Conservation (phyloP, 2,329 filamentous ascomycete species). For the Fusarium albidum region DNA sequence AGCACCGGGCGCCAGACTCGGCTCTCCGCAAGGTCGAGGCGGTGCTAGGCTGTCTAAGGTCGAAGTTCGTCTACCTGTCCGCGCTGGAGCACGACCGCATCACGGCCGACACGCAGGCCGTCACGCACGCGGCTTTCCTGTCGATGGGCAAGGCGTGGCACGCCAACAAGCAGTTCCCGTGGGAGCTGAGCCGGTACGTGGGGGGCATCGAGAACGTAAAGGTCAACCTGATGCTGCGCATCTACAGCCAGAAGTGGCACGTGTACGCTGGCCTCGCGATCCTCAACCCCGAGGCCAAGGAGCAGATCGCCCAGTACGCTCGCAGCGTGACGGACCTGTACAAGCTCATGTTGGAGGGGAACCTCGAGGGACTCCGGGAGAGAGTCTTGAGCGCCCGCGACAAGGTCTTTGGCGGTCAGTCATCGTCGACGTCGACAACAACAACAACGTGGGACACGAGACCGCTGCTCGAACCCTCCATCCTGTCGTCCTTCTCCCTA, state of each 20-base stretch:
- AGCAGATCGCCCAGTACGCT: slow-evolving; percentile 95
- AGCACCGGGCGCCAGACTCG: slow-evolving; percentile 83
- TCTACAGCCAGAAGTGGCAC: slow-evolving; percentile 99
- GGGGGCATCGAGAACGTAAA: slow-evolving; percentile 99
- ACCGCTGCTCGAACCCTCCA: slow-evolving; percentile 79
- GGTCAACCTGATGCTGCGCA: slow-evolving; percentile 96
- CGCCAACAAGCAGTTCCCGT: slow-evolving; percentile 93
- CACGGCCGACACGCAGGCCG: slow-evolving; percentile 96
- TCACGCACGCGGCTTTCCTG: slow-evolving; percentile 96
- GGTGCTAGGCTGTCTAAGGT: slow-evolving; percentile 83
- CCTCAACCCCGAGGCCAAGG: slow-evolving; percentile 89
- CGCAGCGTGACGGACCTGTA: slow-evolving; percentile 91
- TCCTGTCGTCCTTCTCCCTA: slow-evolving; percentile 89
- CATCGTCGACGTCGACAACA: no score
- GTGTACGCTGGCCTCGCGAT: slow-evolving; percentile 98
- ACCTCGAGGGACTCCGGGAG: slow-evolving; percentile 74
- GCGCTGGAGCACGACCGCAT: slow-evolving; percentile 93
- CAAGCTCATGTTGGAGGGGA: slow-evolving; percentile 94
- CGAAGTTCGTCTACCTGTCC: slow-evolving; percentile 86
- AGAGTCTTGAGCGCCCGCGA: slow-evolving; percentile 73
- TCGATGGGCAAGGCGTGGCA: slow-evolving; percentile 99
- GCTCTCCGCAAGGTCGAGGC: slow-evolving; percentile 81
- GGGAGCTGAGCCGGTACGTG: slow-evolving; percentile 94
- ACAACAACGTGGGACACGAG: slow-evolving; percentile 69
- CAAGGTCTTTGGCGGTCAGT: slow-evolving; percentile 82